Evolutionary conservation across 1,284 basidiomycete genomes (phyloP), one percentile per base, ranked within the genome.

Genomic region (Ganoderma lucidum): DNA sequence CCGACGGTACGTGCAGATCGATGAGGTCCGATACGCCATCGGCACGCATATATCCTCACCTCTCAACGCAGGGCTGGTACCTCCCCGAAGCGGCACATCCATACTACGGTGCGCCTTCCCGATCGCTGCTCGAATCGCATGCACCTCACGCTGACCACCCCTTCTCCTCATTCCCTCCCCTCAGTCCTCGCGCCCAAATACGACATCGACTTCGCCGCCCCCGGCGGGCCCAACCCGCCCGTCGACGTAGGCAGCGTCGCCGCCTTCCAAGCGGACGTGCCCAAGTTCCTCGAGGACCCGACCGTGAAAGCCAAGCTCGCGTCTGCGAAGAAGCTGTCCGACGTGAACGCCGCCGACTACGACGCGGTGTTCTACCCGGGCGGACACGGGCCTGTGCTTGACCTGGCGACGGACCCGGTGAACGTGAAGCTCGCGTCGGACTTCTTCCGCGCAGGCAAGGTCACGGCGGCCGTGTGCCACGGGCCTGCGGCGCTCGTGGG

Each of bases 31-130:
- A 35, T 56, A 35, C 32, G 37, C 56, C 39, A 42, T 61, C 59
- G 23, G 59, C 32, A 23, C 56, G 35, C 37, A 44, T 60, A 56
- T 61, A 61, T 23, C 23, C 59, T 44, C 41, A 61, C 23, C 59
- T 39, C 19, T 8, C 39, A n/a, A 61, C 23, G 28, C 65, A 90
- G 86, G 91, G 92, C 61, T 92, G 87, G 87, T 93, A 88, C 78
- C 82, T 91, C 35, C 89, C 91, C 17, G 91, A 94, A 79, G 92
- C 91, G 14, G 93, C 93, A 1, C 93, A 96, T 79, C 93, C 94
- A 0, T 95, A 93, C 83, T 92, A 92, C 76, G 80, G 76, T 78
- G 55, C 42, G 75, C 61, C 4, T 10, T 23, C 10, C 23, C 5
- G 14, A 45, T 58, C 35, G 32, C 56, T 53, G 12, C 2, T 48